Percentiles rank a stretch among this genome's conserved stretches.
phyloP scores from a whole-genome alignment of 176 grass and related monocot genomes.

The Raddia distichophylla region DNA sequence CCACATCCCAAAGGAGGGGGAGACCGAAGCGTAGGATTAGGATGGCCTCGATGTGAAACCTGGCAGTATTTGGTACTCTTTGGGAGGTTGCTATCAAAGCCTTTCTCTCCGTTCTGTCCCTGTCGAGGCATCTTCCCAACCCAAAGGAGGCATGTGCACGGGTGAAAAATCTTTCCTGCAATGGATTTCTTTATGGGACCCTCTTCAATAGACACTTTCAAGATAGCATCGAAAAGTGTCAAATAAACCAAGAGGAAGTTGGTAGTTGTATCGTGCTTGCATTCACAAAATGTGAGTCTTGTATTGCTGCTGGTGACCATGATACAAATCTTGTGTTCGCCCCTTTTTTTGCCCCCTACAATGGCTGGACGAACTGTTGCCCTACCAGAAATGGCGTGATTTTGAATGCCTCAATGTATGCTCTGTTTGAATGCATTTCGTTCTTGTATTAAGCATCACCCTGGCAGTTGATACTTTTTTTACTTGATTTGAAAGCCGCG shows the following conservation, averaged over 20 bases:
- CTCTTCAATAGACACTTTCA: slow-evolving; percentile 21
- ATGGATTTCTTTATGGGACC: slow-evolving; percentile 42
- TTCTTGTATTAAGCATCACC: too few species aligned
- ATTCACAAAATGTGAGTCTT: not conserved
- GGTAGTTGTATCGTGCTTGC: not conserved
- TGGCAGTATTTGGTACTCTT: slow-evolving; percentile 33
- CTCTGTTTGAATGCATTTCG: too few species aligned
- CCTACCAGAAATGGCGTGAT: not conserved
- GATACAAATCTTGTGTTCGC: slow-evolving; percentile 4
- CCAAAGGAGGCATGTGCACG: slow-evolving; percentile 6
- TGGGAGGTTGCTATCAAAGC: slow-evolving; percentile 26
- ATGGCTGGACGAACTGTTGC: not conserved
- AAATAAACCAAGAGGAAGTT: slow-evolving; percentile 47
- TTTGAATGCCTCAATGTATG: too few species aligned
- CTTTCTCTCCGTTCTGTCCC: slow-evolving; percentile 6
- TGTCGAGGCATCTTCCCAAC: not conserved
- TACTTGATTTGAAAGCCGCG: not conserved
- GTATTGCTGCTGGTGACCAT: not conserved
- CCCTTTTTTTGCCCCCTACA: not conserved
- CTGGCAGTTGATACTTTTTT: too few species aligned
- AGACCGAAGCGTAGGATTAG: slow-evolving; percentile 62
- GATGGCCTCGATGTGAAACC: slow-evolving; percentile 7
- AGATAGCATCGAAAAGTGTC: slow-evolving; percentile 23
- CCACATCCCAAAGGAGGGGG: slow-evolving; percentile 63
- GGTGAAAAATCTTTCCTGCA: not conserved